Evolutionary conservation across 164 flowering plant genomes (phyloP), one percentile per base, ranked within the genome.

Genomic region (Berberis vulgaris): DNA sequence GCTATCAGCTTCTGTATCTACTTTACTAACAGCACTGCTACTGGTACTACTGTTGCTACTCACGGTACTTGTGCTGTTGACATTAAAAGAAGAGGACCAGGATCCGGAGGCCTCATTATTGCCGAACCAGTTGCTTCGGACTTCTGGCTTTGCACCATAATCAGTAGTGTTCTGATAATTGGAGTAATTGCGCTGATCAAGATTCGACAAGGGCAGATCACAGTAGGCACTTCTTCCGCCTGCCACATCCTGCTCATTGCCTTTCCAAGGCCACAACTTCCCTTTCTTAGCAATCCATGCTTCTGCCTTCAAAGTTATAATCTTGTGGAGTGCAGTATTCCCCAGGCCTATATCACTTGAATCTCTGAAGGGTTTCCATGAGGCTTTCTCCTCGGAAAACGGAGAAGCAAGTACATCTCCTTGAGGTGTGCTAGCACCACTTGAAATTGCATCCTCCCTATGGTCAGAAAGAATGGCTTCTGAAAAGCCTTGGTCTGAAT

Each of bases 391-490:
- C 9, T 79, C 89, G 55, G 61, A 26, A 8, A 63, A 57, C 49
- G 52, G 58, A 61, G 74, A 77, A 70, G 81, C 71, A 73, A 74
- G 71, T n/a, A 68, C 54, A 68, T 86, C 96, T 61, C 91, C 95
- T 65, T 91, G 74, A 7, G 96, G 96, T 41, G 97, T 91, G 77
- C 97, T 94, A 65, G 88, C 93, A 71, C 91, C 96, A 74, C 93
- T 91, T 11, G 96, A 94, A 67, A 53, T 73, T 43, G 80, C 96
- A 85, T 91, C 97, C 57, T 87, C 97, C 68, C 81, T 83, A 43
- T 80, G 84, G 56, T 87, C 94, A 67, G 26, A 26, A 26, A 26
- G 26, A 26, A 26, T 26, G 26, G 77, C 77, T 73, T 88, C 94
- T 0, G 75, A 73, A 45, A 65, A 72, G n/a, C 73, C 79, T 65